phyloP scores from a whole-genome alignment of 768 basidiomycete species.

The Mycena galopus region DNA sequence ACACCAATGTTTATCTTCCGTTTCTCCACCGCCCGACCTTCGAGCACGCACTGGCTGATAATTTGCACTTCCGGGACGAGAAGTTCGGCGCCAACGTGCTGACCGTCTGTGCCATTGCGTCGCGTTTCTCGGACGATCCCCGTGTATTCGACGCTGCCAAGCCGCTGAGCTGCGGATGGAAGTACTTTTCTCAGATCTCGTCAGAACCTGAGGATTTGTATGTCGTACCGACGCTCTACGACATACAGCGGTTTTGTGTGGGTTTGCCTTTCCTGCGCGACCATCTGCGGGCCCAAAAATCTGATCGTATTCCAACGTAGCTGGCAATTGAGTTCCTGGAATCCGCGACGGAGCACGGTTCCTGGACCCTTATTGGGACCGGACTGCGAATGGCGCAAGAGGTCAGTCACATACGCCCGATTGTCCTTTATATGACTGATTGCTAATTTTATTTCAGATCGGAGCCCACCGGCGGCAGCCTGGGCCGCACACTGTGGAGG shows the following conservation, averaged over 20 bases:
- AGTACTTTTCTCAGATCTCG: slow-evolving; percentile 78
- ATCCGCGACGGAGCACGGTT: slow-evolving; percentile 69
- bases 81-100: slow-evolving; percentile 72
- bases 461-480: slow-evolving; percentile 69
- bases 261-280: slow-evolving; percentile 14
- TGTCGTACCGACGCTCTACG: slow-evolving; percentile 73
- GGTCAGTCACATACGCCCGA: no score
- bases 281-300: no score
- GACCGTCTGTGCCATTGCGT: slow-evolving; percentile 79
- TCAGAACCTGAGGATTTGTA: slow-evolving; percentile 72
- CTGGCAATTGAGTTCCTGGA: slow-evolving; percentile 65
- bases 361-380: slow-evolving; percentile 76
- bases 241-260: slow-evolving; percentile 76
- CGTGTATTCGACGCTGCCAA: slow-evolving; percentile 58
- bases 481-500: slow-evolving; percentile 60
- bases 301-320: slow-evolving; percentile 50
- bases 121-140: slow-evolving; percentile 70
- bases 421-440: no score
- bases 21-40: slow-evolving; percentile 83
- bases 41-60: slow-evolving; percentile 60
- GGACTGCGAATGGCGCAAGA: slow-evolving; percentile 57
- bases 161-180: slow-evolving; percentile 68
- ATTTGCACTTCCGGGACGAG: slow-evolving; percentile 63
- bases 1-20: slow-evolving; percentile 68
- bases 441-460: slow-evolving; percentile 52